A percentile compares a stretch with the other conserved stretches of the same genome.
These are phyloP conservation scores for Lunasporangiospora selenospora DNA, from an alignment of 192 early-diverging fungal genomes.

Conservation along the genomic window DNA sequence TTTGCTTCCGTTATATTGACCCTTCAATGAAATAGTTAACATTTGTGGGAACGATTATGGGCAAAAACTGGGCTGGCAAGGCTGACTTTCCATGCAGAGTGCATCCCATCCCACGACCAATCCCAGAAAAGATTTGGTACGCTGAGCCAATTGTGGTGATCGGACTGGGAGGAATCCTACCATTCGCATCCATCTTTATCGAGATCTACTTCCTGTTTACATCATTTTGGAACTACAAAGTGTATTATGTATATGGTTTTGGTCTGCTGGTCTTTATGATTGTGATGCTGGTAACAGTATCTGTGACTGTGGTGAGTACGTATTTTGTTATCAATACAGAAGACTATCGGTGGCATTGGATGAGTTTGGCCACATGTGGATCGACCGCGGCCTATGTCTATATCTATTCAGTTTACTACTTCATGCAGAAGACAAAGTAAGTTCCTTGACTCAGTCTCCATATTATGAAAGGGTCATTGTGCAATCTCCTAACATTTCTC, in stretches of 20 bases:
- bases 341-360: conserved; percentile 88
- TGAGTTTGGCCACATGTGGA: conserved; percentile 76
- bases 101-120: conserved; percentile 79
- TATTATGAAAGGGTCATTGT: neutral
- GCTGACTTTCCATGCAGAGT: conserved; percentile 79
- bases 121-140: conserved; percentile 80
- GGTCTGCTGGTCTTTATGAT: conserved; percentile 76
- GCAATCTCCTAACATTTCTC: neutral
- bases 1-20: neutral
- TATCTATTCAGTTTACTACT: conserved; percentile 83
- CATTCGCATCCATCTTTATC: conserved; percentile 83
- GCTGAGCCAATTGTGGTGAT: conserved; percentile 68
- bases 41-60: conserved; percentile 73
- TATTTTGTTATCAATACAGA: conserved; percentile 83
- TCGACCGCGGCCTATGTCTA: conserved; percentile 80
- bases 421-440: conserved; percentile 70
- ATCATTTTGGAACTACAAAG: conserved; percentile 78
- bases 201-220: conserved; percentile 88
- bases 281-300: conserved; percentile 72
- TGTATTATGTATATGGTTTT: conserved; percentile 86
- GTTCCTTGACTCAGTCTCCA: neutral
- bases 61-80: conserved; percentile 64
- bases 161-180: conserved; percentile 69
- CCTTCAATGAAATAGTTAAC: too few species aligned
- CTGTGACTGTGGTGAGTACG: conserved; percentile 74